These are phyloP conservation scores for Coprinopsis sp. DNA, from an alignment of 768 basidiomycete species.

Conservation along the genomic window DNA sequence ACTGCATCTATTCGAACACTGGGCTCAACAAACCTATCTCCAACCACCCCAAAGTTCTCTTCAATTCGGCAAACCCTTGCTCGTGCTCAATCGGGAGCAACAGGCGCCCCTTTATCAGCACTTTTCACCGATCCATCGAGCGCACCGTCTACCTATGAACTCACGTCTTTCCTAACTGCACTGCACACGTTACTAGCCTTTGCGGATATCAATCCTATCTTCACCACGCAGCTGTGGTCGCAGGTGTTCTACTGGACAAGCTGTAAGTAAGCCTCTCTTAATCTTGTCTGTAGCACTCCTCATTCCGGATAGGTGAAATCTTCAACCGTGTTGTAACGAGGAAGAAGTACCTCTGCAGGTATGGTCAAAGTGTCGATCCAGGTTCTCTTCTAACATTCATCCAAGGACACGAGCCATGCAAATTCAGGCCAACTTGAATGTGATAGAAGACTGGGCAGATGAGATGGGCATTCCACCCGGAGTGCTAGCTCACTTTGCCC, in stretches of 20 bases:
- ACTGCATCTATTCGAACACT: conserved; percentile 50
- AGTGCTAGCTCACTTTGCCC: conserved; percentile 75
- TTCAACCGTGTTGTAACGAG: conserved; percentile 85
- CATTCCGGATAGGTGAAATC: conserved; percentile 55
- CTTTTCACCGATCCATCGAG: conserved; percentile 44
- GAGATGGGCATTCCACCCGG: conserved; percentile 75
- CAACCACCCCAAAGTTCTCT: conserved; percentile 51
- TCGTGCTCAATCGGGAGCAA: conserved; percentile 43
- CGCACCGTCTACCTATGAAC: conserved; percentile 43
- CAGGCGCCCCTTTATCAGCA: conserved; percentile 42
- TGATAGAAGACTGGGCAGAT: conserved; percentile 89
- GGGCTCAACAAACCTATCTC: conserved; percentile 34
- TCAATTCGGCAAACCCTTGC: conserved; percentile 66
- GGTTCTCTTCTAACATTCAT: not conserved
- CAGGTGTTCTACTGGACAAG: conserved; percentile 99
- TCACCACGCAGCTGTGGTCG: conserved; percentile 89
- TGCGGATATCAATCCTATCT: conserved; percentile 85
- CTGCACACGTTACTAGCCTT: conserved; percentile 78
- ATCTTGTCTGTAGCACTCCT: not conserved
- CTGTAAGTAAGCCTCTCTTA: conserved; percentile 47
- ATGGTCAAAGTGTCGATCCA: conserved; percentile 10
- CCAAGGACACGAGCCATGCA: conserved; percentile 81
- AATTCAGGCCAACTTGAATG: conserved; percentile 80
- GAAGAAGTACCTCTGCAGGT: conserved; percentile 94
- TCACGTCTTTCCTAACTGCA: conserved; percentile 80